Conservation (phyloP, 2,329 filamentous ascomycete species). For the Aciculosporium take region DNA sequence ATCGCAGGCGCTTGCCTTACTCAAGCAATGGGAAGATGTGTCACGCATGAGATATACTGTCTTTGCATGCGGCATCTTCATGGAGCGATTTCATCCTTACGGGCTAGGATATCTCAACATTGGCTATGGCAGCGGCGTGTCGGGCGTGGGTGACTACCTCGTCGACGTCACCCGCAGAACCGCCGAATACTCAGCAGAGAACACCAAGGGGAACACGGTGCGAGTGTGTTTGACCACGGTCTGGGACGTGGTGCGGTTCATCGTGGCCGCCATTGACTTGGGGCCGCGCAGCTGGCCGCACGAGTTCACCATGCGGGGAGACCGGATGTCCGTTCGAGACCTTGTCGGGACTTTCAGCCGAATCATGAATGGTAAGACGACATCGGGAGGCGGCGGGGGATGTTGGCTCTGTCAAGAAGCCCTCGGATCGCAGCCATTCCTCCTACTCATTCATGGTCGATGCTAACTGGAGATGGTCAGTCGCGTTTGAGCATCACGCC, state of each 20-base stretch:
- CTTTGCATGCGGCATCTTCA: conserved; percentile 62
- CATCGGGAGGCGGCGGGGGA: not conserved
- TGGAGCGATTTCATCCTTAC: conserved; percentile 57
- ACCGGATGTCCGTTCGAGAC: conserved; percentile 45
- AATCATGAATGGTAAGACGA: conserved; percentile 31
- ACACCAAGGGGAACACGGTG: conserved; percentile 32
- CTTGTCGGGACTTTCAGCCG: conserved; percentile 37
- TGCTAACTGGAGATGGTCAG: conserved; percentile 17
- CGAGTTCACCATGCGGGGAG: conserved; percentile 57
- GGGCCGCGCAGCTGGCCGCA: conserved; percentile 46
- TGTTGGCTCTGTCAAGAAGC: not conserved
- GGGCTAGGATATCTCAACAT: conserved; percentile 48
- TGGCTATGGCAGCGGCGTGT: conserved; percentile 38
- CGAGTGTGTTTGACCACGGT: conserved; percentile 54
- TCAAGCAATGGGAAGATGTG: conserved; percentile 38
- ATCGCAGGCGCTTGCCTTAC: conserved; percentile 37
- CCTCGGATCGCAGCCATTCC: not conserved
- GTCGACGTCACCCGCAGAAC: conserved; percentile 43
- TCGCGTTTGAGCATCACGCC: conserved; percentile 23
- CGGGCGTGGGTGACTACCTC: conserved; percentile 49
- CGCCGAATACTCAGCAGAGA: conserved; percentile 47
- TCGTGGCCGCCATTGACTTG: conserved; percentile 55
- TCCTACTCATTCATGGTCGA: not conserved
- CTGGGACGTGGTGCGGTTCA: conserved; percentile 54
- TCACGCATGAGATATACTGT: conserved; percentile 50